Evolutionary conservation across 305 asterid genomes (phyloP), one percentile per base, ranked within the genome.

Genomic region (Fraxinus latifolia): DNA sequence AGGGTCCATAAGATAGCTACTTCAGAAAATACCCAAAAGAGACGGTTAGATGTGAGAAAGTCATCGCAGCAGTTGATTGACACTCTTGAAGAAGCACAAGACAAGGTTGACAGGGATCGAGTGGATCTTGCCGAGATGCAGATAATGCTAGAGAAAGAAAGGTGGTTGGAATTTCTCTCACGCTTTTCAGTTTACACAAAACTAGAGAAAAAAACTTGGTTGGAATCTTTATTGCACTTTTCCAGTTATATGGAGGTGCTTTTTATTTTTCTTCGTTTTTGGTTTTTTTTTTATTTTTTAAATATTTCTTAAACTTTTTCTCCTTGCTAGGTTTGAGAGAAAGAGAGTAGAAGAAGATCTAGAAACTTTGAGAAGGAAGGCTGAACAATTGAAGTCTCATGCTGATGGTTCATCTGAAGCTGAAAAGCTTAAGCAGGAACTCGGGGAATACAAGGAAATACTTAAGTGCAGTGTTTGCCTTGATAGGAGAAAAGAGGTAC

Each of bases 401-500:
- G 83, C 85, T 21, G 99, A 94, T 55, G 94, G 93, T 27, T 89
- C 93, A 70, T 91, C 99, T 74, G 82, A 88, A 27, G 82, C 90
- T 73, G 91, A 91, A 86, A 96, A 93, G 92, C 98, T 93, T 75
- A 89, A 86, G 81, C 92, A 90, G 85, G 98, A 93, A 87, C 94
- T 94, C 55, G 89, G 76, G 86, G 98, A 93, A 88, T 96, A 93
- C 90, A 91, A 86, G 83, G 98, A 93, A 82, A 96, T 96, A 88
- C 94, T 96, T 73, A 94, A 91, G 85, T 96, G 99, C 86, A 88
- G 91, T 78, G 90, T 96, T 81, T 96, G 98, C 92, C 93, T 87
- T 86, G 98, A 96, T 74, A 88, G 93, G 85, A 88, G 97, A 83
- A 96, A 94, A 89, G 98, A 96, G 99, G 98, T 96, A 89, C 53